phyloP scores from a whole-genome alignment of 2,329 filamentous ascomycete genomes.

The Paecilomyces variotii region DNA sequence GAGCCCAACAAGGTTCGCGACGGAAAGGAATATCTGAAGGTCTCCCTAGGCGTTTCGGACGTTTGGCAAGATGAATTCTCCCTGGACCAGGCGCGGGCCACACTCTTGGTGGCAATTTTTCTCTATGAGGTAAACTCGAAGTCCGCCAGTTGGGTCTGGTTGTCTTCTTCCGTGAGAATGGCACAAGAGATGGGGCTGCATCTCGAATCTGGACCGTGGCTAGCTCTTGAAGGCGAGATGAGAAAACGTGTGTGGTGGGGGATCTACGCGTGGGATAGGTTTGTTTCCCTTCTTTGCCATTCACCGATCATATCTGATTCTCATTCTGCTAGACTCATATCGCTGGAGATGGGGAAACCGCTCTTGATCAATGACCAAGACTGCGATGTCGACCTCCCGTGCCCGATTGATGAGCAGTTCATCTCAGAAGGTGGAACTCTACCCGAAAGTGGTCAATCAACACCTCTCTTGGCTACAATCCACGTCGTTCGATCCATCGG shows the following conservation, averaged over 20 bases:
- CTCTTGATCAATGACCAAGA: slow-evolving; percentile 79
- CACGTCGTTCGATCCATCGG: slow-evolving; percentile 73
- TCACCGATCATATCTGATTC: slow-evolving; percentile 2
- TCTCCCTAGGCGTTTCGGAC: slow-evolving; percentile 62
- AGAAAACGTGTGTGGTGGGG: slow-evolving; percentile 88
- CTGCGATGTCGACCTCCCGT: slow-evolving; percentile 75
- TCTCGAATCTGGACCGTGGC: slow-evolving; percentile 63
- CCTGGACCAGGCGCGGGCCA: slow-evolving; percentile 65
- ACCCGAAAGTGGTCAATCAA: slow-evolving; percentile 46
- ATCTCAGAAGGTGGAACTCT: slow-evolving; percentile 43
- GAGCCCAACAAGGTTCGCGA: slow-evolving; percentile 50
- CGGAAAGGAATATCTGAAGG: slow-evolving; percentile 61
- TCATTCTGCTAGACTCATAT: slow-evolving; percentile 49
- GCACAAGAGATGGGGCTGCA: slow-evolving; percentile 81
- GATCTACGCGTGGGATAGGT: slow-evolving; percentile 83
- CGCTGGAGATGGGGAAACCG: slow-evolving; percentile 72
- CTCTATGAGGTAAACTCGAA: slow-evolving; percentile 80
- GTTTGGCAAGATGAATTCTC: slow-evolving; percentile 73
- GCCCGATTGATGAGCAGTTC: slow-evolving; percentile 67
- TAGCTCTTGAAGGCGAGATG: slow-evolving; percentile 74
- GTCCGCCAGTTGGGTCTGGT: slow-evolving; percentile 77
- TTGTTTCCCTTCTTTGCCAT: slow-evolving; percentile 15
- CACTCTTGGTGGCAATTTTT: slow-evolving; percentile 68
- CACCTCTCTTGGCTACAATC: slow-evolving; percentile 69
- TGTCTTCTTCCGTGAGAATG: slow-evolving; percentile 69